phyloP scores from a whole-genome alignment of 2,329 filamentous ascomycete genomes.

The Fragosphaeria purpurea region DNA sequence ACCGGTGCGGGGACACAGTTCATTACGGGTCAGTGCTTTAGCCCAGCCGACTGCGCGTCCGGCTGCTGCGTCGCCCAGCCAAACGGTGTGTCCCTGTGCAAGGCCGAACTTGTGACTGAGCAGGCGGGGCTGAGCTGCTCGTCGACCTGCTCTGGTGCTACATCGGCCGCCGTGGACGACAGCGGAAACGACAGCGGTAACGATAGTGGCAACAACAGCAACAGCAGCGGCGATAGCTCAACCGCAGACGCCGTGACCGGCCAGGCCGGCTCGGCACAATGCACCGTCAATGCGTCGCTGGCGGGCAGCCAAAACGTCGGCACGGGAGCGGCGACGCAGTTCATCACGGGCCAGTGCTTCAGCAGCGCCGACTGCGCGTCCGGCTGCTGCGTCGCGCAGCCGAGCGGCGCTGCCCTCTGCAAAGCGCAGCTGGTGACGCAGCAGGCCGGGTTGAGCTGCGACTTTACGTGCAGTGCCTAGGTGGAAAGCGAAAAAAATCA shows the following conservation, averaged over 20 bases:
- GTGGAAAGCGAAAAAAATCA: no score
- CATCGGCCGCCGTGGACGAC: background rate
- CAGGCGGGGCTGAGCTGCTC: conserved; percentile 4
- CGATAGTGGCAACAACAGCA: background rate
- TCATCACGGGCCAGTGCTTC: conserved; percentile 20
- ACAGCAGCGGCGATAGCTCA: background rate
- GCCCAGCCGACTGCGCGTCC: conserved; percentile 18
- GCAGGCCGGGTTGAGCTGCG: conserved; percentile 10
- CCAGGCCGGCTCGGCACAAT: conserved; percentile 1
- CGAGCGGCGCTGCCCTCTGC: conserved; percentile 9
- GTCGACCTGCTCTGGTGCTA: background rate
- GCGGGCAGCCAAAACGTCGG: conserved; percentile 23
- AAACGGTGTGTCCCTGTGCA: conserved; percentile 3
- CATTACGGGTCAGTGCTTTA: conserved; percentile 17
- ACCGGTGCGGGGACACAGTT: conserved; percentile 19
- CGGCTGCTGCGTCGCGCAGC: conserved; percentile 17
- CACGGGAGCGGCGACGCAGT: conserved; percentile 17
- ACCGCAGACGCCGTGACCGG: background rate
- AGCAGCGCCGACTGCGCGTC: conserved; percentile 19
- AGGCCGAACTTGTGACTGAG: conserved; percentile 2
- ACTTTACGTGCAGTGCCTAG: conserved; percentile 9
- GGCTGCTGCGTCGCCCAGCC: conserved; percentile 15
- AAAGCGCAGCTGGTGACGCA: conserved; percentile 10
- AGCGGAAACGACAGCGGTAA: no score
- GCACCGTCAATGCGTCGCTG: conserved; percentile 20